Conservation (phyloP, 2,329 filamentous ascomycete species). For the Bipolaris victoriae region DNA sequence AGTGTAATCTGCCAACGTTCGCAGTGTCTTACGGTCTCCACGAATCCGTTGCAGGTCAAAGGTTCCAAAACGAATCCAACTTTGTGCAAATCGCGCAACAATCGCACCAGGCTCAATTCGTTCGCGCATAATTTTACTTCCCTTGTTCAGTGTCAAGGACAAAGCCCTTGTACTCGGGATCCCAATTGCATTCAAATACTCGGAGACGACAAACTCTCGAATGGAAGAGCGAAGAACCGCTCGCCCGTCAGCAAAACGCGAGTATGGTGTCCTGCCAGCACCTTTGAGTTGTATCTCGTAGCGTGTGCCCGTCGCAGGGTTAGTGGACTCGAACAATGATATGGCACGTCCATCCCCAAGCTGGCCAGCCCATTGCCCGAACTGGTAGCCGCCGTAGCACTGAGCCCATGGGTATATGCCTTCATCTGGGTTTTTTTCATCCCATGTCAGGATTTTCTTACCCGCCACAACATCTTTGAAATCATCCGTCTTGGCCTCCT, state of each 20-base stretch:
- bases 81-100: slow-evolving; percentile 87
- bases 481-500: slow-evolving; percentile 72
- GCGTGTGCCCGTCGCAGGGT: slow-evolving; percentile 70
- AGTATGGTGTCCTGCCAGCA: slow-evolving; percentile 91
- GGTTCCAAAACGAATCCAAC: slow-evolving; percentile 91
- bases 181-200: slow-evolving; percentile 81
- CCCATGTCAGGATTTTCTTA: slow-evolving; percentile 81
- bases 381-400: slow-evolving; percentile 81
- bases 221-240: slow-evolving; percentile 92
- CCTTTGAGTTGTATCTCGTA: slow-evolving; percentile 97
- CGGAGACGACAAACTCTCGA: slow-evolving; percentile 90
- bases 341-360: slow-evolving; percentile 94
- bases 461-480: slow-evolving; percentile 82
- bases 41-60: slow-evolving; percentile 90
- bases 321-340: slow-evolving; percentile 88
- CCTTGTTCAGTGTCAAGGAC: slow-evolving; percentile 74
- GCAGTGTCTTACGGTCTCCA: slow-evolving; percentile 75
- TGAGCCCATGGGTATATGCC: slow-evolving; percentile 96
- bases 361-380: slow-evolving; percentile 91
- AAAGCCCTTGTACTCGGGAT: slow-evolving; percentile 89
- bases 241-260: slow-evolving; percentile 93
- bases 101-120: slow-evolving; percentile 88
- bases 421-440: slow-evolving; percentile 59
- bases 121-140: slow-evolving; percentile 73
- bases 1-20: slow-evolving; percentile 78